Evolutionary conservation across 129 eudicot species (phyloP).

Genomic region (Artemisia tridentata): DNA sequence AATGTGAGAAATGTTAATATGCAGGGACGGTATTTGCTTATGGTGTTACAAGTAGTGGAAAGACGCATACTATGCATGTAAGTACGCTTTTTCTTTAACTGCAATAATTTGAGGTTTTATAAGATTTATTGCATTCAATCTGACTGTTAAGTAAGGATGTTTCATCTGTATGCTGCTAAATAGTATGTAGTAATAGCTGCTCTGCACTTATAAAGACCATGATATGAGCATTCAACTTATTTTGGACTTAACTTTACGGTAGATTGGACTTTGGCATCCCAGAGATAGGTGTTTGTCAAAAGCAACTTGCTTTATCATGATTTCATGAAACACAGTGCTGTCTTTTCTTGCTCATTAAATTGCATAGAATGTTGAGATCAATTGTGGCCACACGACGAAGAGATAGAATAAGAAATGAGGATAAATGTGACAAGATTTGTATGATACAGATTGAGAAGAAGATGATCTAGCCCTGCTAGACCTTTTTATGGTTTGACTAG

Average conservation of each 20-base stretch:
- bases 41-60: conserved; percentile 99
- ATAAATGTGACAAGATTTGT: conserved; percentile 7
- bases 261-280: conserved; percentile 1
- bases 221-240: conserved; percentile 3
- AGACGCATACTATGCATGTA: conserved; percentile 99
- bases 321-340: background rate
- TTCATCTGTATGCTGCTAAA: background rate
- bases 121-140: conserved; percentile 8
- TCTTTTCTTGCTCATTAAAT: conserved; percentile 7
- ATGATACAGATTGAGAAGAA: conserved; percentile 7
- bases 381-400: conserved; percentile 2
- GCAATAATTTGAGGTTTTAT: conserved; percentile 9
- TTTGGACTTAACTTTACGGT: too few species aligned
- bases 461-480: too few species aligned
- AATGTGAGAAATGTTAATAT: conserved; percentile 27
- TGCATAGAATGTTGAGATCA: conserved; percentile 11
- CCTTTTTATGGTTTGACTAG: too few species aligned
- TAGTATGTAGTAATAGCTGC: background rate
- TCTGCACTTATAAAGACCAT: background rate
- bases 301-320: conserved; percentile 10
- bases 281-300: conserved; percentile 13
- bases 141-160: conserved; percentile 5
- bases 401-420: conserved; percentile 3
- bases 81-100: conserved; percentile 32
- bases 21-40: conserved; percentile 98